Percentiles rank a stretch among this genome's conserved stretches.
Conservation (phyloP, 2,329 filamentous ascomycete genomes). For the Penicillium crustosum region DNA sequence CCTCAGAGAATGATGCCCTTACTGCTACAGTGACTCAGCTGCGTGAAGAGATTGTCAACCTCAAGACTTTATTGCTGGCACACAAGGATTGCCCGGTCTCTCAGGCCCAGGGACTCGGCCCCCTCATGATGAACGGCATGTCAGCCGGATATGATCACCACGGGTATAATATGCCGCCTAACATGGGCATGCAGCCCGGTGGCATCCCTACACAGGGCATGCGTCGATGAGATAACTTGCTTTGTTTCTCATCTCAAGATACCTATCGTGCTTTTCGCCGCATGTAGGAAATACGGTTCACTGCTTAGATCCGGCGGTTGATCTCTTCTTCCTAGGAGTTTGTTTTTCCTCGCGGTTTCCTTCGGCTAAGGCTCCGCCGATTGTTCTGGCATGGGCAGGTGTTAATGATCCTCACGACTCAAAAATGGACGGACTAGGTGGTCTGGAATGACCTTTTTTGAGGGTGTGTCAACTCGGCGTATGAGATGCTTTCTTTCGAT, state of each 20-base stretch:
- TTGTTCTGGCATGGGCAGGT: slow-evolving; percentile 40
- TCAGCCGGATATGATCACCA: slow-evolving; percentile 43
- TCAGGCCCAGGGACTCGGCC: slow-evolving; percentile 71
- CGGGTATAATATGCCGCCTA: slow-evolving; percentile 44
- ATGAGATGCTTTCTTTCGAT: slow-evolving; percentile 22
- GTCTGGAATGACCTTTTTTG: slow-evolving; percentile 30
- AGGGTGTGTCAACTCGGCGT: slow-evolving; percentile 34
- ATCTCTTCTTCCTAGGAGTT: slow-evolving; percentile 17
- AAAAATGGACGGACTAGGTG: slow-evolving; percentile 37
- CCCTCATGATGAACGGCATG: slow-evolving; percentile 45
- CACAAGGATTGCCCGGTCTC: slow-evolving; percentile 97
- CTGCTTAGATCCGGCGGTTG: slow-evolving; percentile 21
- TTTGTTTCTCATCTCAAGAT: slow-evolving; percentile 13
- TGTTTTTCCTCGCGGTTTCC: slow-evolving; percentile 16
- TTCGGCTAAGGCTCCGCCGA: slow-evolving; percentile 27
- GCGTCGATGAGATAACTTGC: slow-evolving; percentile 26
- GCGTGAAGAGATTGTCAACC: slow-evolving; percentile 87
- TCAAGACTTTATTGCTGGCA: slow-evolving; percentile 87
- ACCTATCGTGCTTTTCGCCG: slow-evolving; percentile 15
- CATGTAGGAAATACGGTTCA: slow-evolving; percentile 8
- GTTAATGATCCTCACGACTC: slow-evolving; percentile 42
- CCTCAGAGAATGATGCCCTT: slow-evolving; percentile 84
- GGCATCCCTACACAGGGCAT: slow-evolving; percentile 39
- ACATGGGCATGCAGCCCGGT: slow-evolving; percentile 45
- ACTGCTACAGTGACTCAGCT: slow-evolving; percentile 79